phyloP scores from a whole-genome alignment of 2,329 filamentous ascomycete genomes.

The Fusarium verrucosum region DNA sequence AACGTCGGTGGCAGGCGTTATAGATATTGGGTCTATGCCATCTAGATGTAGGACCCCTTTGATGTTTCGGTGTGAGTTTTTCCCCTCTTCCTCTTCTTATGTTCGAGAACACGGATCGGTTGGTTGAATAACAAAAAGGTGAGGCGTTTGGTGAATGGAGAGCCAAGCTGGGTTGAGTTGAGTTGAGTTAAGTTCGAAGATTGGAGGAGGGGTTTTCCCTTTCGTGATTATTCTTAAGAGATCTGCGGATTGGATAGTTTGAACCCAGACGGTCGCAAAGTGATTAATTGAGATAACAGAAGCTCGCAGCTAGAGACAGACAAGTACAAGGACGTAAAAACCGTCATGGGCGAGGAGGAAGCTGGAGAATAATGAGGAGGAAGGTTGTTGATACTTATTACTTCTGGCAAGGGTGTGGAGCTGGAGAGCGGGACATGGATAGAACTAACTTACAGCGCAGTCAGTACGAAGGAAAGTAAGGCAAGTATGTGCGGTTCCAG shows the following conservation, averaged over 20 bases:
- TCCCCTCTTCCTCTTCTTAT: background rate
- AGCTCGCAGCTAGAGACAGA: constrained; percentile 3
- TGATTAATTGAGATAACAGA: background rate
- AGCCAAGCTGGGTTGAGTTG: constrained; percentile 30
- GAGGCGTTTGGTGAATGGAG: constrained; percentile 27
- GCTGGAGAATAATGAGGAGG: constrained; percentile 41
- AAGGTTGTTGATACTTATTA: constrained; percentile 47
- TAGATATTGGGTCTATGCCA: background rate
- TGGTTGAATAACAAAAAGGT: constrained; percentile 18
- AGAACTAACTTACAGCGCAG: constrained; percentile 20
- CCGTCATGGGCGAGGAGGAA: constrained; percentile 35
- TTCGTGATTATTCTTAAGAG: constrained; percentile 1
- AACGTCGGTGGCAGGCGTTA: constrained; percentile 9
- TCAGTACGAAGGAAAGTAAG: constrained; percentile 5
- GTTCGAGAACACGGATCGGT: background rate
- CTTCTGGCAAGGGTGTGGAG: constrained; percentile 43
- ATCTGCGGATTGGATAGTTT: constrained; percentile 1
- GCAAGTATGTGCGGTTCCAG: constrained; percentile 19
- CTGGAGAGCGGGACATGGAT: constrained; percentile 38
- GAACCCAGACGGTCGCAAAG: background rate
- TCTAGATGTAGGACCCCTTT: background rate
- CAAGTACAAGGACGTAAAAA: constrained; percentile 23
- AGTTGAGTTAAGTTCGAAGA: constrained; percentile 25
- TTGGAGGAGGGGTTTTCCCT: constrained; percentile 35
- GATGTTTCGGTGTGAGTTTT: constrained; percentile 6